phyloP scores from a whole-genome alignment of 1,284 basidiomycete species.

The Irpex lacteus region DNA sequence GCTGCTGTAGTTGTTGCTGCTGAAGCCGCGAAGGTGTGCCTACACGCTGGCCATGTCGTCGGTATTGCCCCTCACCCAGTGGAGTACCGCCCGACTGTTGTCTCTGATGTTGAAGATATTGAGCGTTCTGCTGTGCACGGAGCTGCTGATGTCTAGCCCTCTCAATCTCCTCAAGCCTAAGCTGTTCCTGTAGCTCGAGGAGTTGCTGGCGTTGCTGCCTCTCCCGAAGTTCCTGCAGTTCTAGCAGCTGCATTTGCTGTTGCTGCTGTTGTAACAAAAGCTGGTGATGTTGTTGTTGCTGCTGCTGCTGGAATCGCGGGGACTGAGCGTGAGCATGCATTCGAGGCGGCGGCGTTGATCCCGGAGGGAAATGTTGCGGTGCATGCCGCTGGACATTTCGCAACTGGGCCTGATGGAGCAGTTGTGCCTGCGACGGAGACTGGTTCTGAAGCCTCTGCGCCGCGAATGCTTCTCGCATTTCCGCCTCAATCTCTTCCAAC shows the following conservation, averaged over 20 bases:
- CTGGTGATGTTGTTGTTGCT: conserved; percentile 58
- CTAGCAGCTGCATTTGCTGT: conserved; percentile 48
- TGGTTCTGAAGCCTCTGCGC: conserved; percentile 36
- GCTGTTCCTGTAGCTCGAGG: conserved; percentile 61
- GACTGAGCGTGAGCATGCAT: conserved; percentile 68
- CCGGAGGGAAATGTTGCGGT: conserved; percentile 18
- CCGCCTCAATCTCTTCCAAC: conserved; percentile 91
- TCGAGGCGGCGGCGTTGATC: conserved; percentile 55
- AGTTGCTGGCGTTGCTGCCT: conserved; percentile 59
- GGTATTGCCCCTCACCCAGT: conserved; percentile 28
- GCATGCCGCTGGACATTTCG: conserved; percentile 17
- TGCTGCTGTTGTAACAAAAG: conserved; percentile 42
- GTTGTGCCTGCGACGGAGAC: conserved; percentile 17
- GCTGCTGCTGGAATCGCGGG: conserved; percentile 58
- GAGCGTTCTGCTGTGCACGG: conserved; percentile 46
- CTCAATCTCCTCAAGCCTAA: conserved; percentile 12
- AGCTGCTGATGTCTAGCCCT: conserved; percentile 44
- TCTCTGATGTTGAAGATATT: conserved; percentile 36
- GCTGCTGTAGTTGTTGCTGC: conserved; percentile 28
- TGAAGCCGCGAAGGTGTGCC: conserved; percentile 25
- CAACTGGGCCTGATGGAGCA: conserved; percentile 38
- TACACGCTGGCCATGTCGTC: conserved; percentile 50
- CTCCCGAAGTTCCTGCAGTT: conserved; percentile 42
- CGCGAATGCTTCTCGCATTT: conserved; percentile 68
- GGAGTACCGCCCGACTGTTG: conserved; percentile 41